These are phyloP conservation scores for Davidsoniella australis DNA, from an alignment of 2,329 filamentous ascomycete species.

Conservation along the genomic window DNA sequence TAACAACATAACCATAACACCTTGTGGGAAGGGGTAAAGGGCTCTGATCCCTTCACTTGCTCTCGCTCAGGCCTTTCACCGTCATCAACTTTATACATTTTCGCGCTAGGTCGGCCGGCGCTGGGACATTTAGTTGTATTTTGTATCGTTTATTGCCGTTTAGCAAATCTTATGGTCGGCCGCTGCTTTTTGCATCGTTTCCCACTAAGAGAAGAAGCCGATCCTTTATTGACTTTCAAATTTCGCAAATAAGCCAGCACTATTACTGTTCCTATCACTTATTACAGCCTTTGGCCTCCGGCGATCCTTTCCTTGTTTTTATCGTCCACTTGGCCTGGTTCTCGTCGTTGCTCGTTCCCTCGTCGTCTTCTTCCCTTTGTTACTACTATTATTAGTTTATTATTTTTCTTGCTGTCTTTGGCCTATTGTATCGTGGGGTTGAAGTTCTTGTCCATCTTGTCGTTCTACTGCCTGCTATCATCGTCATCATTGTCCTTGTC, in stretches of 20 bases:
- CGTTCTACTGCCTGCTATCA: not conserved
- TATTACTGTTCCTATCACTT: not conserved
- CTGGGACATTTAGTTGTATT: too few species aligned
- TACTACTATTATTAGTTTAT: not conserved
- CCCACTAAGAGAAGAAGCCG: too few species aligned
- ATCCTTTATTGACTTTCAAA: constrained; percentile 1
- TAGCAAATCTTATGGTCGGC: too few species aligned
- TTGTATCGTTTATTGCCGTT: too few species aligned
- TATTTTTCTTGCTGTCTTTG: not conserved
- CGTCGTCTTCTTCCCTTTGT: not conserved
- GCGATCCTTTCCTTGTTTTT: not conserved
- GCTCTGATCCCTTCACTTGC: not conserved
- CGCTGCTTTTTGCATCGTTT: too few species aligned
- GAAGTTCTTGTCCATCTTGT: not conserved
- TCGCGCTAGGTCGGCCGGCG: not conserved
- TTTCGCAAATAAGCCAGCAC: not conserved
- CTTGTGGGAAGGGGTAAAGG: not conserved
- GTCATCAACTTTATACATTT: not conserved
- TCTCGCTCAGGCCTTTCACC: not conserved
- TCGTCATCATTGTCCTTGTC: not conserved
- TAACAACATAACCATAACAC: not conserved
- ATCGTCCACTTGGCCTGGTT: too few species aligned
- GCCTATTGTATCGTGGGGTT: not conserved
- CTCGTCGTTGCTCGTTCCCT: not conserved
- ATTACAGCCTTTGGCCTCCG: not conserved